Evolutionary conservation across 2,329 filamentous ascomycete species (phyloP), one percentile per base, ranked within the genome.

Genomic region (Pochonia chlamydosporia): DNA sequence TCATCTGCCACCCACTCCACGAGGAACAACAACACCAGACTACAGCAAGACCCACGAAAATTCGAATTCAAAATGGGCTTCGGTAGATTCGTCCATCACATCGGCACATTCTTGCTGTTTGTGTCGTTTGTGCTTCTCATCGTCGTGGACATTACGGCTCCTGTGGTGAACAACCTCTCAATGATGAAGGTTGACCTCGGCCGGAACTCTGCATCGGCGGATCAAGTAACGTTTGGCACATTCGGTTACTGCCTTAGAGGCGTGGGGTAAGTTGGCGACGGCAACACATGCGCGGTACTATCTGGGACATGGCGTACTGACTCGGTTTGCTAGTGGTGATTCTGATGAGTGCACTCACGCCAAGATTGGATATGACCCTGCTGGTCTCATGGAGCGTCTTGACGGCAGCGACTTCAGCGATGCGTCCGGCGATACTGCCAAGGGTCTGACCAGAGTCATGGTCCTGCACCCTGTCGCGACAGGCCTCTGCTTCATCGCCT

Each of bases 381-480:
- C 73, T 43, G 49, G 62, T 3, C 62, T 77, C 51, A 65, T 83
- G 54, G 41, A 56, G 48, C 40, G 49, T 13, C 52, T 68, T 40
- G 66, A 72, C 47, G 56, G 58, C 46, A 65, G 63, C 40, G 48
- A 63, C 31, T 74, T 76, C 60, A 70, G 69, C 51, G 54, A 62
- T 42, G 66, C 69, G 48, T 65, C 71, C 18, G 63, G 65, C 48
- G 62, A 67, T 51, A 73, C 75, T 30, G 63, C 72, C 49, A 70
- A 71, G 52, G 66, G 63, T 24, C 68, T 84, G 35, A 82, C 80
- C 36, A 68, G 70, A 52, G 75, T 78, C 52, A 78, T 84, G 78
- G 63, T 84, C 44, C 71, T 85, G 49, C 81, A 84, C 66, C 79
- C 81, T 24, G 66, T 84, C 56, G 77, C 72, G n/a, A 71, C 72